Percentiles rank a stretch among this genome's conserved stretches.
Evolutionary conservation across 805 yeast genomes (phyloP).

Genomic region (Candida sakaeoensis): DNA sequence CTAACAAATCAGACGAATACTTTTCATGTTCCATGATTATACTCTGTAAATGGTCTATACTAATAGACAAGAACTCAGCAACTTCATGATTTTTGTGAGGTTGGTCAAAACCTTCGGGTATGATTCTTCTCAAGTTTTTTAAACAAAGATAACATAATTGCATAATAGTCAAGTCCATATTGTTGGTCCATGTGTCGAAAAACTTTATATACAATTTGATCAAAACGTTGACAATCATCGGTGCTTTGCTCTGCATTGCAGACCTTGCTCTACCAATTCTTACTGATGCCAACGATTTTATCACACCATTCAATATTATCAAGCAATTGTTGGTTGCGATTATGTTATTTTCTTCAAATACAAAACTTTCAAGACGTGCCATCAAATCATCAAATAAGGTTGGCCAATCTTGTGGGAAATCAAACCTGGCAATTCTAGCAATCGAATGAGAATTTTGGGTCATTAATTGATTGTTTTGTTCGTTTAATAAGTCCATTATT

Average conservation of each 20-base stretch:
- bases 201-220: conserved; percentile 55
- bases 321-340: conserved; percentile 60
- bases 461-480: conserved; percentile 68
- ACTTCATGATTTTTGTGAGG: conserved; percentile 60
- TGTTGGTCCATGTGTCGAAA: conserved; percentile 60
- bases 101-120: conserved; percentile 72
- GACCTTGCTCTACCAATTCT: conserved; percentile 80
- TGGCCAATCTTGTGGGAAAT: conserved; percentile 89
- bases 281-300: conserved; percentile 70
- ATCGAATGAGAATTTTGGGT: conserved; percentile 84
- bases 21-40: conserved; percentile 53
- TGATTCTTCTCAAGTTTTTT: conserved; percentile 68
- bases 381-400: conserved; percentile 64
- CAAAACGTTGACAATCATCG: conserved; percentile 56
- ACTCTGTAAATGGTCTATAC: conserved; percentile 57
- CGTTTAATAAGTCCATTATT: conserved; percentile 58
- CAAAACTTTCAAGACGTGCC: conserved; percentile 40
- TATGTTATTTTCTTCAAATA: conserved; percentile 39
- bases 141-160: conserved; percentile 75
- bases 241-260: conserved; percentile 71
- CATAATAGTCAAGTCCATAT: conserved; percentile 51
- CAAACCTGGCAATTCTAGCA: conserved; percentile 74
- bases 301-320: conserved; percentile 68
- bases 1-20: conserved; percentile 48
- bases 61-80: conserved; percentile 54